Conservation (phyloP, 345 rosid genomes). For the Gossypium arboreum region DNA sequence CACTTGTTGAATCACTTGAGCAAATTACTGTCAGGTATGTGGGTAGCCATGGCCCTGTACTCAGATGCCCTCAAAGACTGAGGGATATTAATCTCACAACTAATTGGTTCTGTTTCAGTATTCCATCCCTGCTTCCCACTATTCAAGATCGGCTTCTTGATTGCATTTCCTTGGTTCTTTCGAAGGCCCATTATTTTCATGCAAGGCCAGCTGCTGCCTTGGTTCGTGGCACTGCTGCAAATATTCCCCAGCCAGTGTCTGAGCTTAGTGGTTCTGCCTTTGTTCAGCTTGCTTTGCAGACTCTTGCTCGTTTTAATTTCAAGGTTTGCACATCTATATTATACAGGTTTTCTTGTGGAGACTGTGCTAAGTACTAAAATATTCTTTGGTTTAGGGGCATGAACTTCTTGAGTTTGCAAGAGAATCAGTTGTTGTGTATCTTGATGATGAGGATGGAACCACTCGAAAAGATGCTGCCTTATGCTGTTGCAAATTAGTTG, state of each 20-base stretch:
- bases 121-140: slow-evolving; percentile 78
- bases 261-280: slow-evolving; percentile 66
- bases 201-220: slow-evolving; percentile 52
- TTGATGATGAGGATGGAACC: slow-evolving; percentile 89
- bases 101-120: slow-evolving; percentile 43
- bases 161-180: slow-evolving; percentile 78
- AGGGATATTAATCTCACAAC: background rate
- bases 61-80: slow-evolving; percentile 2
- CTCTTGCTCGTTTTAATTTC: slow-evolving; percentile 89
- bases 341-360: slow-evolving; percentile 7
- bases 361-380: slow-evolving; percentile 20
- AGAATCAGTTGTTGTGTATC: slow-evolving; percentile 79
- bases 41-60: slow-evolving; percentile 15
- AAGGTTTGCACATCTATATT: slow-evolving; percentile 44
- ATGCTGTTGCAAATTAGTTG: slow-evolving; percentile 85
- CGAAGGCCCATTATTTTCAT: slow-evolving; percentile 67
- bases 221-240: slow-evolving; percentile 54
- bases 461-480: slow-evolving; percentile 92
- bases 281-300: slow-evolving; percentile 95
- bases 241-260: slow-evolving; percentile 51
- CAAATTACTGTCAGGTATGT: slow-evolving; percentile 73
- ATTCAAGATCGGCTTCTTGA: slow-evolving; percentile 85
- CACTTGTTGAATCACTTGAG: slow-evolving; percentile 86
- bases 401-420: slow-evolving; percentile 92
- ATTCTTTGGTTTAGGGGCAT: slow-evolving; percentile 49